Percentiles rank a stretch among this genome's conserved stretches.
Evolutionary conservation across 2,329 filamentous ascomycete species (phyloP).

Genomic region (Dothistroma pini): DNA sequence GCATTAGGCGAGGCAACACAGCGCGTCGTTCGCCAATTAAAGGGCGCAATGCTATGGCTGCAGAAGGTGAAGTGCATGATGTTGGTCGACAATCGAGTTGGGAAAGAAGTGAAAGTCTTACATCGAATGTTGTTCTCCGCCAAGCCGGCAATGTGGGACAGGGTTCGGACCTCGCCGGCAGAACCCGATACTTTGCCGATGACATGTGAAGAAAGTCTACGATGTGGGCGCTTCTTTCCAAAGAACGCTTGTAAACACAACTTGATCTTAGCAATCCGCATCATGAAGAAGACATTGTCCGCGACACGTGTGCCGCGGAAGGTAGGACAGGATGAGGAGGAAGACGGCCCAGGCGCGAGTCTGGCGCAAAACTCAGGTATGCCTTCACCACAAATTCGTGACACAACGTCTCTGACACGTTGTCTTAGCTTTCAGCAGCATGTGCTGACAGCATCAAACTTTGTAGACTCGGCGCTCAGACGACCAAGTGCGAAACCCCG

Average conservation of each 20-base stretch:
- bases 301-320: conserved; percentile 68
- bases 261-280: conserved; percentile 7
- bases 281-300: conserved; percentile 57
- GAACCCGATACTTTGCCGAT: neutral
- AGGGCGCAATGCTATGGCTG: no score
- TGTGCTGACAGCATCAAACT: conserved; percentile 40
- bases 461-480: conserved; percentile 50
- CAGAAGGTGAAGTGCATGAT: no score
- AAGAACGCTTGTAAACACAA: neutral
- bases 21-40: no score
- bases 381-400: neutral
- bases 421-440: conserved; percentile 16
- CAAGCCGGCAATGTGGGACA: neutral
- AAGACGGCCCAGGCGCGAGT: conserved; percentile 33
- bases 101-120: no score
- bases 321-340: conserved; percentile 69
- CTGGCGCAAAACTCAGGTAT: conserved; percentile 25
- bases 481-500: conserved; percentile 53
- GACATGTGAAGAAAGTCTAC: neutral
- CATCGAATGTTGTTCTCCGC: neutral
- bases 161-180: neutral
- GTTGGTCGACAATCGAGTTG: no score
- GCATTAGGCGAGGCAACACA: no score
- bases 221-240: neutral
- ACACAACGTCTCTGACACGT: conserved; percentile 21